phyloP scores from a whole-genome alignment of 352 stramenopile species.

The Phytopythium vexans region DNA sequence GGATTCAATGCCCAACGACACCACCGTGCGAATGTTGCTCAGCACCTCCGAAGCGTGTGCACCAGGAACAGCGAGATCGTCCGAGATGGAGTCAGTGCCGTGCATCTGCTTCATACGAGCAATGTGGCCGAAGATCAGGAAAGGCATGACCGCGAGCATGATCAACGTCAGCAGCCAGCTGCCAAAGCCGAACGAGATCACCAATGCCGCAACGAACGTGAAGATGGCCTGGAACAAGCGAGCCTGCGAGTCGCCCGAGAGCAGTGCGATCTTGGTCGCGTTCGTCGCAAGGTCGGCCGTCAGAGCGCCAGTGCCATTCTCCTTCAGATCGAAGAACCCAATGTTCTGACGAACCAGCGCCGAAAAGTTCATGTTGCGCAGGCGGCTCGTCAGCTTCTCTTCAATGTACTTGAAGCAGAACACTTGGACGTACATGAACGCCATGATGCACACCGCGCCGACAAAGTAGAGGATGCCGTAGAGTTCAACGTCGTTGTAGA shows the following conservation, averaged over 20 bases:
- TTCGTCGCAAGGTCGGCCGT: slow-evolving; percentile 49
- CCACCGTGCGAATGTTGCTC: slow-evolving; percentile 46
- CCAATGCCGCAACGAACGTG: slow-evolving; percentile 48
- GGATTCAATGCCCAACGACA: slow-evolving; percentile 33
- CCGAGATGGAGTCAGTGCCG: slow-evolving; percentile 16
- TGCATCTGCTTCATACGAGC: slow-evolving; percentile 33
- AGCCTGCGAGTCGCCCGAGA: slow-evolving; percentile 51
- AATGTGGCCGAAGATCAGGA: slow-evolving; percentile 53
- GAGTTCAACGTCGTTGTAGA: slow-evolving; percentile 28
- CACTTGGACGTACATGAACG: slow-evolving; percentile 31
- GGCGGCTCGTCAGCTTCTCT: slow-evolving; percentile 43
- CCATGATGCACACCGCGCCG: slow-evolving; percentile 22
- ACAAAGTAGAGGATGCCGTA: slow-evolving; percentile 26
- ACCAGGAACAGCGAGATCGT: slow-evolving; percentile 27
- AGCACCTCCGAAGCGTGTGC: slow-evolving; percentile 48
- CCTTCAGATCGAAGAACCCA: slow-evolving; percentile 71
- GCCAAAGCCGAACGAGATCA: slow-evolving; percentile 61
- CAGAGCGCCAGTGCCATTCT: slow-evolving; percentile 54
- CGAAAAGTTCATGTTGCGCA: slow-evolving; percentile 43
- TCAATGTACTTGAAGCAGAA: slow-evolving; percentile 52
- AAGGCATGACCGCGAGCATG: slow-evolving; percentile 56
- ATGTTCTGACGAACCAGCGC: slow-evolving; percentile 39
- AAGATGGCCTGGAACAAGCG: slow-evolving; percentile 39
- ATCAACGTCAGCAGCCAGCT: slow-evolving; percentile 72
- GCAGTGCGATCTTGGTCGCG: slow-evolving; percentile 36